Base-by-base conservation (phyloP, 2,329 filamentous ascomycete species). In the Pseudogymnoascus sp. region DNA sequence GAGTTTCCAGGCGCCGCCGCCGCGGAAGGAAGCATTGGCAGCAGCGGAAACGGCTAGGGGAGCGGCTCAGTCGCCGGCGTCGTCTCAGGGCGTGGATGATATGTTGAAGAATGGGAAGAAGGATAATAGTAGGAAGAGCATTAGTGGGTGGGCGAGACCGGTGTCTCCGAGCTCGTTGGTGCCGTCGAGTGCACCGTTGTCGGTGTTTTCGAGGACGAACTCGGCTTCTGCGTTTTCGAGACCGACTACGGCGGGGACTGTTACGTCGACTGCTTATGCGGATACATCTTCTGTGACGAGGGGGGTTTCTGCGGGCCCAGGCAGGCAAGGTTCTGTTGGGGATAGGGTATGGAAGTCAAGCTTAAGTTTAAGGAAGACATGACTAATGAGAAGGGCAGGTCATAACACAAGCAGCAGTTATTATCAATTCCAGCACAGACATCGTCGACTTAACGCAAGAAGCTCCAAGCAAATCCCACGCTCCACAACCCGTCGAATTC, bases 401-500 rank as follows among this genome's bases (percentile, higher is more conserved):
- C 10, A n/a, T 53, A 6, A 31, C 25, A 16, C 31, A 53, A 14
- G n/a, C 46, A 53, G 34, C 37, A 60, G 37, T 23, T 12, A 34
- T 60, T 23, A 60, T 60, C 18, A 40, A 38, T 60, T 4, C 37
- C 1, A 12, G 23, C 7, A 11, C 59, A 12, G 34, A 60, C 34
- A 28, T 60, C 7, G 59, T 60, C 34, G 59, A 60, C 34, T 25
- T 60, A 18, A 62, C 37, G 0, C n/a, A 59, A 23, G 60, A 53
- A 62, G 38, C 60, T 25, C 60, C 60, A 31, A 31, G 38, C 18
- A 62, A 62, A 31, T 53, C 60, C 0, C 37, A 44, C 16, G 16
- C 38, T 8, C 37, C 60, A 21, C 40, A 40, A 31, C 61, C 61
- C 1, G 37, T 89, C 8, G 84, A 82, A 65, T 89, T 92, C 66